These are phyloP conservation scores for Blepharisma undulans DNA, from an alignment of 169 alveolate genomes.

Conservation along the genomic window DNA sequence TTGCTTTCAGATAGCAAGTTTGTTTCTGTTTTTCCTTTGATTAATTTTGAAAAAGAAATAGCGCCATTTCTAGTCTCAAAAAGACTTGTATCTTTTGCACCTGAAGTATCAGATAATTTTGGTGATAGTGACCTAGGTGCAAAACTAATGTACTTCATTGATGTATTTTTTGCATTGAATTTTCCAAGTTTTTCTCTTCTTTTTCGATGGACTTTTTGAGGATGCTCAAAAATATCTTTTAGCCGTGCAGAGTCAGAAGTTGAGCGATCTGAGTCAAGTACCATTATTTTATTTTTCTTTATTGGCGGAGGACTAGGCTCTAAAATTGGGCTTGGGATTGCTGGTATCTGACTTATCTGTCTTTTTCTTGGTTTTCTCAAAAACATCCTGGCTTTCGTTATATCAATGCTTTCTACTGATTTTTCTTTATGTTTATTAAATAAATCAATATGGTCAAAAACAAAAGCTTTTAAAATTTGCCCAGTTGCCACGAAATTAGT, in stretches of 20 bases:
- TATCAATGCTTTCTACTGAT: background rate
- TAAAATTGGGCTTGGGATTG: background rate
- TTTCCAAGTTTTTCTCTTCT: background rate
- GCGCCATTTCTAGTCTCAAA: background rate
- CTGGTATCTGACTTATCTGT: background rate
- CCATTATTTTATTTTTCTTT: background rate
- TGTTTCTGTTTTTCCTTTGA: background rate
- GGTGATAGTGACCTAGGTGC: background rate
- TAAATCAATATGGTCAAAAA: background rate
- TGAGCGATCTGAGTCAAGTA: background rate
- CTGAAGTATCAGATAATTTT: background rate
- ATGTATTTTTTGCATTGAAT: background rate
- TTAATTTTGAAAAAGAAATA: background rate
- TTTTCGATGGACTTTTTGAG: background rate
- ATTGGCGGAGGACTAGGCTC: background rate
- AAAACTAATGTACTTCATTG: background rate
- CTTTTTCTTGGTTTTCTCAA: background rate
- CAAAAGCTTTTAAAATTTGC: background rate
- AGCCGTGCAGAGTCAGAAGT: background rate
- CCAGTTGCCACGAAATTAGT: background rate
- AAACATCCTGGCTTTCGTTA: background rate
- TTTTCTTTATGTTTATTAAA: background rate
- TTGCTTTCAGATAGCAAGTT: background rate
- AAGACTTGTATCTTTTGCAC: background rate
- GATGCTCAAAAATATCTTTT: background rate